Evolutionary conservation across 345 rosid genomes (phyloP), one percentile per base, ranked within the genome.

Genomic region (Linum trigynum): DNA sequence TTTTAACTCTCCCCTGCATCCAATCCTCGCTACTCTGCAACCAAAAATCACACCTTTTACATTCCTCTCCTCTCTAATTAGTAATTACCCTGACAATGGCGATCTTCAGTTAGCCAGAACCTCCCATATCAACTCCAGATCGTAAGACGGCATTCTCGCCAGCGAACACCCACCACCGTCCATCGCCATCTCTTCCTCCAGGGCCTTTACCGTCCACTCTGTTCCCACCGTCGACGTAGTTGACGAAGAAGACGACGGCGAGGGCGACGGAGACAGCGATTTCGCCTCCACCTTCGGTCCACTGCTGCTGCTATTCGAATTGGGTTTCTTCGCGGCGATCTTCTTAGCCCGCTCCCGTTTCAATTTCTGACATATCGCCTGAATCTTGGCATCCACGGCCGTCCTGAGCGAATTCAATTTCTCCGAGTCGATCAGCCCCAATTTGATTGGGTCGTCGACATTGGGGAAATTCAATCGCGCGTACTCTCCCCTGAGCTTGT

Each of bases 401-500:
- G 43, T 81, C 72, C 81, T 94, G 74, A 94, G 56, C 59, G 92
- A 86, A 15, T 82, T 65, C 43, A 90, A 60, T 71, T 77, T 88
- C 0, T 84, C 38, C 41, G 78, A 65, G 55, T 90, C 99, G 14
- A 76, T 78, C 3, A 90, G 79, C 5, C 88, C 90, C 10, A 90
- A 50, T 73, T 79, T 79, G 7, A 72, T 75, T 0, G 84, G 85
- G 55, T 94, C 53, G 14, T 48, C 53, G 53, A 9, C 99, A 66
- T 90, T 84, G 0, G 97, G 97, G 69, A 94, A 94, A 68, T 94
- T 94, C 69, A 90, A 73, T 58, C 91, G 76, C 1, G 99, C 99
- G 66, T 94, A 90, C 66, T 94, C 97, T 9, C 99, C 97, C 43
- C 99, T 74, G 9, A 94, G 90, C 77, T 90, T 90, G 59, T 90